A percentile compares a stretch with the other conserved stretches of the same genome.
phyloP scores from a whole-genome alignment of 2,329 filamentous ascomycete genomes.

The Gremmenia infestans region DNA sequence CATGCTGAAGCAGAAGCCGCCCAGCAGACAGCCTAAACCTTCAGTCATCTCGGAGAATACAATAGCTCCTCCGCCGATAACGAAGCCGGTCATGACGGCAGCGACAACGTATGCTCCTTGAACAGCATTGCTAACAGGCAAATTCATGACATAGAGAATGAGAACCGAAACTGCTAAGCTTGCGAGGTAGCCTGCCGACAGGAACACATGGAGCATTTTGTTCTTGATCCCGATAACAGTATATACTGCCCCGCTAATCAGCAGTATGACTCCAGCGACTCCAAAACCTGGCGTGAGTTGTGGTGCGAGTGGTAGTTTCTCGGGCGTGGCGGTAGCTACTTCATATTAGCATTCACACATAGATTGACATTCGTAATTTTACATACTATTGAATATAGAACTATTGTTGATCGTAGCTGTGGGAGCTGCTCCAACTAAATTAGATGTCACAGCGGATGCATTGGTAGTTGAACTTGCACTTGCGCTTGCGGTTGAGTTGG shows the following conservation, averaged over 20 bases:
- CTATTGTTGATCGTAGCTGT: slow-evolving; percentile 11
- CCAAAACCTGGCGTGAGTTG: slow-evolving; percentile 75
- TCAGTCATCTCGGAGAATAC: slow-evolving; percentile 81
- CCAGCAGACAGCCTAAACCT: slow-evolving; percentile 57
- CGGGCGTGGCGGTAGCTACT: slow-evolving; percentile 30
- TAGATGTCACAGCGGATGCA: slow-evolving; percentile 14
- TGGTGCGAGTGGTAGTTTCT: slow-evolving; percentile 66
- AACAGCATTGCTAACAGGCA: slow-evolving; percentile 67
- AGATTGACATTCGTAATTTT: background rate
- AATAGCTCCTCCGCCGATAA: slow-evolving; percentile 68
- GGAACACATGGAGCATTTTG: slow-evolving; percentile 70
- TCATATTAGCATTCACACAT: slow-evolving; percentile 11
- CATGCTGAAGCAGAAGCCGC: slow-evolving; percentile 39
- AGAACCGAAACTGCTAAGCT: slow-evolving; percentile 73
- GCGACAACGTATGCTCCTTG: slow-evolving; percentile 88
- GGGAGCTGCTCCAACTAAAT: slow-evolving; percentile 14
- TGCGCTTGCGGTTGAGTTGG: slow-evolving; percentile 4
- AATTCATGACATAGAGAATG: slow-evolving; percentile 82
- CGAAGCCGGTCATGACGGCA: slow-evolving; percentile 63
- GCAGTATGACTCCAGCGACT: slow-evolving; percentile 70
- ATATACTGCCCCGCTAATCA: slow-evolving; percentile 67
- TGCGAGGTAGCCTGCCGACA: slow-evolving; percentile 71
- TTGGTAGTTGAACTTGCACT: slow-evolving; percentile 4
- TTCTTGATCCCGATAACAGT: slow-evolving; percentile 79
- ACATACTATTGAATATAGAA: slow-evolving; percentile 24